Base-by-base conservation (phyloP, 306 rosid genomes). In the Trifolium dubium region DNA sequence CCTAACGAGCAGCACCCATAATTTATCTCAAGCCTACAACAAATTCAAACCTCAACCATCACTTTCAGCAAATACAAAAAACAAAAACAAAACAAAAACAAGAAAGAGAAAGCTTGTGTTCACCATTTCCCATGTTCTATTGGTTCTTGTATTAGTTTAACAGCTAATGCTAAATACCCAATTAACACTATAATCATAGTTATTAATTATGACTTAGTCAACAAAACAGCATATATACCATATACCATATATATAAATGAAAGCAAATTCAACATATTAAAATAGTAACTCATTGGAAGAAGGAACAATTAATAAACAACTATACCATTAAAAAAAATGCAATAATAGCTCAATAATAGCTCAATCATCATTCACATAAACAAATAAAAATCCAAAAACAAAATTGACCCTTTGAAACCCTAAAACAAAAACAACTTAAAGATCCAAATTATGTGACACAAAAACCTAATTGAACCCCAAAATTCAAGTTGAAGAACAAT, bases 401-500 rank as follows among this genome's bases (percentile, higher is more conserved):
- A 81, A 83, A 47, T 78, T 75, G 51, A 35, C 64, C 65, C 56
- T 30, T 60, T 60, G 29, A 85, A 88, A 89, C 91, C 89, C 93
- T 89, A 89, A 85, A 79, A 79, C 50, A 50, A n/a, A 10, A 49
- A 47, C 41, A 67, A 43, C 30, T 49, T 23, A 35, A 55, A 81
- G 60, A 75, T 79, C 82, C 73, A 63, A 73, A 49, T 65, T 75
- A 53, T 31, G 72, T 19, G 61, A 12, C 61, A 44, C 14, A 35
- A 4, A 19, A 2, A 34, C 61, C 69, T 10, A 64, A 60, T 58
- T 60, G 13, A 73, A 75, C 10, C 64, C 75, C 11, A 37, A 78
- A 82, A 78, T 55, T 73, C 60, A 78, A 67, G 50, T 65, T 69
- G 43, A 59, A 9, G 2, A 65, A 55, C 61, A 78, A 73, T 44